Conservation (phyloP, 2,329 filamentous ascomycete species). For the Cyphellophora europaea region DNA sequence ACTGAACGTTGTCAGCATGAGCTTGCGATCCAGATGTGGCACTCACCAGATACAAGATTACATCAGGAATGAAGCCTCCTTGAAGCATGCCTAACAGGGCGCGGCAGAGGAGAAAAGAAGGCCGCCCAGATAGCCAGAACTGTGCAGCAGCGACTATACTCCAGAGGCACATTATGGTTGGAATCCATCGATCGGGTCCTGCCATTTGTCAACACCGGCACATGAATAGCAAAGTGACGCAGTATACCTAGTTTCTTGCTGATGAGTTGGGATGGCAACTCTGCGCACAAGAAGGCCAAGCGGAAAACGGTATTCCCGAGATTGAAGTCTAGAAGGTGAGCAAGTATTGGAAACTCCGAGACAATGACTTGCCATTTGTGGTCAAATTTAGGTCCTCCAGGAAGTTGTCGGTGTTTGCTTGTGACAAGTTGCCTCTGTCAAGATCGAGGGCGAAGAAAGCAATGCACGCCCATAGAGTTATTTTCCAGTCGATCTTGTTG, state of each 20-base stretch:
- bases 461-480: constrained; percentile 25
- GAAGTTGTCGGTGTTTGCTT: constrained; percentile 54
- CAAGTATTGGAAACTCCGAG: constrained; percentile 8
- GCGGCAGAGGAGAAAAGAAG: constrained; percentile 32
- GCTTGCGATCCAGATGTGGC: constrained; percentile 1
- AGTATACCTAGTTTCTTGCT: too few relatives aligned
- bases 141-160: constrained; percentile 44
- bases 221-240: too few relatives aligned
- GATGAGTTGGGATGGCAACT: constrained; percentile 53
- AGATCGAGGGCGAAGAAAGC: constrained; percentile 58
- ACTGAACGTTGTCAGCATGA: constrained; percentile 22
- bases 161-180: constrained; percentile 48
- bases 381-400: constrained; percentile 41
- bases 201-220: constrained; percentile 49
- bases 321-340: constrained; percentile 34
- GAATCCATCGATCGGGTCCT: constrained; percentile 52
- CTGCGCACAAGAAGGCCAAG: constrained; percentile 42
- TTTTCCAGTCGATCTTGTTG: constrained; percentile 21
- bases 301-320: constrained; percentile 46
- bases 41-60: constrained; percentile 12
- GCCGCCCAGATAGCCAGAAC: constrained; percentile 39
- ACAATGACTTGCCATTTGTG: constrained; percentile 27
- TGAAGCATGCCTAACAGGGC: constrained; percentile 41
- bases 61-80: constrained; percentile 36
- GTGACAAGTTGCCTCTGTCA: constrained; percentile 53